Evolutionary conservation across 2,329 filamentous ascomycete species (phyloP).

Genomic region (Fusarium lyarnte): DNA sequence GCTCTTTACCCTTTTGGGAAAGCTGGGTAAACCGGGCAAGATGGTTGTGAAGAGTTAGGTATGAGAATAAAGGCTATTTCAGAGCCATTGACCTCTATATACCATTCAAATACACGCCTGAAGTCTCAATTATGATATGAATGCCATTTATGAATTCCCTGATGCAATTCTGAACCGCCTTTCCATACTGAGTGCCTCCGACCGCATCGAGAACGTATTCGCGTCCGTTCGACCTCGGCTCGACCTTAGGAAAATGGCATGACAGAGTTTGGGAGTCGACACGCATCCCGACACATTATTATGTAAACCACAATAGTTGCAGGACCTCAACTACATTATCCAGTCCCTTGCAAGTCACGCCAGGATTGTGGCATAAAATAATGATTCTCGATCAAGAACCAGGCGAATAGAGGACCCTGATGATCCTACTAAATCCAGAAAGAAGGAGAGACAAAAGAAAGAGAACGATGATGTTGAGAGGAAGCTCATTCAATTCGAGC

Average conservation of each 20-base stretch:
- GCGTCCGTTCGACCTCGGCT: conserved; percentile 17
- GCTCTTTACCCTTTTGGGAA: conserved; percentile 41
- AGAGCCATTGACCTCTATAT: conserved; percentile 23
- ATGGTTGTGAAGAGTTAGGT: neutral
- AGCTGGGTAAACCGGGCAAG: conserved; percentile 22
- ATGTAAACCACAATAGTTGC: neutral
- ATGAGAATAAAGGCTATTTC: neutral
- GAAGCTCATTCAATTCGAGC: conserved; percentile 21
- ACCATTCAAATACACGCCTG: neutral
- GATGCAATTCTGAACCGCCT: neutral
- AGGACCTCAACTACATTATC: conserved; percentile 15
- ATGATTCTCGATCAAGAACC: neutral
- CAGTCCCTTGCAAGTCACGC: neutral
- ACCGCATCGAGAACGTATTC: neutral
- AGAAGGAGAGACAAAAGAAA: neutral
- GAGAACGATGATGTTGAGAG: neutral
- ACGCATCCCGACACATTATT: neutral
- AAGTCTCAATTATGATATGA: neutral
- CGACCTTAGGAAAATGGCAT: neutral
- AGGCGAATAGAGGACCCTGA: neutral
- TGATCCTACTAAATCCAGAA: neutral
- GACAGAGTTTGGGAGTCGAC: neutral
- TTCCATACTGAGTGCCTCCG: conserved; percentile 3
- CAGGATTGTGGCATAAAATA: neutral
- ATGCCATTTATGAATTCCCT: neutral